Evolutionary conservation across 1,139 yeast species (phyloP), one percentile per base, ranked within the genome.

Genomic region (Tardiomyces blankii): DNA sequence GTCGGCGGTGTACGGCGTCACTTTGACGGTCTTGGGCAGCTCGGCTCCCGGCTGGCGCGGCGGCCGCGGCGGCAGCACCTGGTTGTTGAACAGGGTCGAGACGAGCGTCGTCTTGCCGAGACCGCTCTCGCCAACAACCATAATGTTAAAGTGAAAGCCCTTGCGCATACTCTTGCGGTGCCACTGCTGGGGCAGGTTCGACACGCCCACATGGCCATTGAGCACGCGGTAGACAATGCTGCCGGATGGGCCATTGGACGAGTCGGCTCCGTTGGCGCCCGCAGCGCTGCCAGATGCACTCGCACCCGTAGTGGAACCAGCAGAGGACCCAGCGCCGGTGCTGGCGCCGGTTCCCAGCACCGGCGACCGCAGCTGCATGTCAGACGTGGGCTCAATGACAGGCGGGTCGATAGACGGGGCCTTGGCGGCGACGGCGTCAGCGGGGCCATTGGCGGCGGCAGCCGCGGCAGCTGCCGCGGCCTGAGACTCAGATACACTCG

Each of bases 141-240:
- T 77, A 52, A 91, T 64, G 63, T 91, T 93, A 65, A 93, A 78
- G 58, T 73, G 77, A 74, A 91, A 93, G n/a, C 98, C 99, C 64
- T 91, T 79, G 67, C 91, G 82, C 54, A 89, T 81, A 5, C 95
- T 82, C 66, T 86, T 88, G 68, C 96, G 80, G 69, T 91, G 97
- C 96, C 97, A 91, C 72, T 93, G 99, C 65, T 89, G 91, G 49
- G 99, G 99, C 60, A 93, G 75, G 67, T 89, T 93, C 56, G 97
- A 96, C 68, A 93, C 91, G 3, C 99, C 99, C 49, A 93, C 98
- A 64, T 83, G 89, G 6, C 95, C 94, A 55, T 81, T 84, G 57
- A 89, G 77, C 61, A 86, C 86, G 56, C 94, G 81, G 58, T 83
- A 82, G 58, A 87, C 78, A 50, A 87, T 72, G 25, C 25, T 21